phyloP scores from a whole-genome alignment of 306 rosid species.

The Pyrus bretschneideri region DNA sequence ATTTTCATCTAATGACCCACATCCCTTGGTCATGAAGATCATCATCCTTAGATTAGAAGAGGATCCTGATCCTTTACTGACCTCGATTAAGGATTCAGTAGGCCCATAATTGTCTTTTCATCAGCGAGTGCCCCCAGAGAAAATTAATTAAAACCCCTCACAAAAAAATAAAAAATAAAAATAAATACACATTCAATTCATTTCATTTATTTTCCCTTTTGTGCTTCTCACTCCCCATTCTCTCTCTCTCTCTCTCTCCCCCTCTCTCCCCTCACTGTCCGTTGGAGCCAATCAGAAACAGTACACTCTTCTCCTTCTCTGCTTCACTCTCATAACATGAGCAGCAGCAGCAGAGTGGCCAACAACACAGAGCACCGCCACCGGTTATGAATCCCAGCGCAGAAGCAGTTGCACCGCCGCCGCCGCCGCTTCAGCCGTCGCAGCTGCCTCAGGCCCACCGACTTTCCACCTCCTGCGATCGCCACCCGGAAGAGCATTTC shows the following conservation, averaged over 20 bases:
- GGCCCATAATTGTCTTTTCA: conserved; percentile 20
- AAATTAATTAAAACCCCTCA: not conserved
- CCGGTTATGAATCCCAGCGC: conserved; percentile 79
- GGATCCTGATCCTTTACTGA: not conserved
- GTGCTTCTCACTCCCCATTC: not conserved
- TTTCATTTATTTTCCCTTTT: conserved; percentile 3
- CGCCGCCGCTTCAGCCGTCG: conserved; percentile 31
- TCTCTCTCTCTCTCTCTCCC: conserved; percentile 3
- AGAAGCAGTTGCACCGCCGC: conserved; percentile 29
- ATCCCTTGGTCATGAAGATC: too few relatives aligned
- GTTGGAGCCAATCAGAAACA: not conserved
- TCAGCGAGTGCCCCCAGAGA: conserved; percentile 16
- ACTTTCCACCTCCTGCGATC: conserved; percentile 73
- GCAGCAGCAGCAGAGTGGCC: conserved; percentile 34
- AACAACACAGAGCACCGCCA: conserved; percentile 16
- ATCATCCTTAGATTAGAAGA: too few relatives aligned
- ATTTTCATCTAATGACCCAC: too few relatives aligned
- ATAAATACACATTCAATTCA: not conserved
- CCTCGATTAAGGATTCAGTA: conserved; percentile 16
- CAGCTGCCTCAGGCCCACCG: conserved; percentile 60
- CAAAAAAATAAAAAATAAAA: not conserved
- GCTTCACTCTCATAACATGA: conserved; percentile 49
- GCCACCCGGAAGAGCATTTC: conserved; percentile 80
- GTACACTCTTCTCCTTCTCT: not conserved
- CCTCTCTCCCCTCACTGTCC: not conserved